These are phyloP conservation scores for Poa annua DNA, from an alignment of 176 grass and related monocot species.

Conservation along the genomic window DNA sequence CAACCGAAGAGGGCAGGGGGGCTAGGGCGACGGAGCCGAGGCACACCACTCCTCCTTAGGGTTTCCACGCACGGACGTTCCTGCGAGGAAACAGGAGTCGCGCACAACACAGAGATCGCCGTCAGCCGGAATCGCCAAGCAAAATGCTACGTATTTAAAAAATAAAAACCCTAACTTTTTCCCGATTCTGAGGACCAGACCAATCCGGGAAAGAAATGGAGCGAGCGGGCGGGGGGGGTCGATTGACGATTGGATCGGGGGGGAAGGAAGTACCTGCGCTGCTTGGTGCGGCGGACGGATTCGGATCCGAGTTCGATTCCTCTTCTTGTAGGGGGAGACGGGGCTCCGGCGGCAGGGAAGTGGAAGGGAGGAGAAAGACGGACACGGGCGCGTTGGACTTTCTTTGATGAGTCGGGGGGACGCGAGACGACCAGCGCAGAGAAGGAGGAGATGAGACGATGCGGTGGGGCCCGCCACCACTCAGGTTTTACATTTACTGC, in stretches of 20 bases:
- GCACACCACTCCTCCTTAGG: background rate
- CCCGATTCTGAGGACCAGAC: too few relatives aligned
- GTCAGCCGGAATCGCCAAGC: background rate
- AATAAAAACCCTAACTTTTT: constrained; percentile 34
- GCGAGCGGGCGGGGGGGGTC: too few relatives aligned
- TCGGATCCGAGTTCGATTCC: constrained; percentile 5
- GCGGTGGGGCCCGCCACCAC: background rate
- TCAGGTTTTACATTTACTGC: background rate
- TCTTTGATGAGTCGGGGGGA: background rate
- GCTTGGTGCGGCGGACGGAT: background rate
- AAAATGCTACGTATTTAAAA: background rate
- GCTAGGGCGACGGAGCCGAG: constrained; percentile 12
- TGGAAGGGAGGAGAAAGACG: background rate
- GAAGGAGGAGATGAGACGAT: background rate
- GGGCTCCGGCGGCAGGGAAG: background rate
- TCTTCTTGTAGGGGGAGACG: background rate
- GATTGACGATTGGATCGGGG: background rate
- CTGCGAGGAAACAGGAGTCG: constrained; percentile 30
- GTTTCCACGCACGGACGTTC: background rate
- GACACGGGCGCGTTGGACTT: background rate
- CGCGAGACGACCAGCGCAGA: background rate
- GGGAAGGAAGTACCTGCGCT: constrained; percentile 27
- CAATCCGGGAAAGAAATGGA: too few relatives aligned
- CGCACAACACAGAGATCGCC: background rate
- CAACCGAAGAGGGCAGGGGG: constrained; percentile 4